Evolutionary conservation across 1,284 basidiomycete genomes (phyloP), one percentile per base, ranked within the genome.

Genomic region (Sutorius eximius): DNA sequence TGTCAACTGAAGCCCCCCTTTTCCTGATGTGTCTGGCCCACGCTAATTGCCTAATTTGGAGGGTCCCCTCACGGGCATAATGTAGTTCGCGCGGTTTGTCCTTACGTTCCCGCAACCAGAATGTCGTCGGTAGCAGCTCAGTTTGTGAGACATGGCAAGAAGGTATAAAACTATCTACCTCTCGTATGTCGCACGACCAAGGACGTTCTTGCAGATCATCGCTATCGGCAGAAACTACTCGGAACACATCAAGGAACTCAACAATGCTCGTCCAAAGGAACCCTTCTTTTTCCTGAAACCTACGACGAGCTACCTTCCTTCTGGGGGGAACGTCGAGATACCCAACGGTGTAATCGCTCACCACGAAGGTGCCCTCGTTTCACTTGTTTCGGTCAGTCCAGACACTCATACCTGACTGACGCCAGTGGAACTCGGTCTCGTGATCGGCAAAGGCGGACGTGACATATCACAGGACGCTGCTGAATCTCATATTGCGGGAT

Each of bases 211-310:
- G 15, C 56, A 93, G 88, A 94, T 95, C 64, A 86, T 96, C 37
- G 94, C 93, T 45, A 95, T 95, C 59, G 93, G 93, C 45, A 81
- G 91, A 57, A 91, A 91, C 73, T 92, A 90, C 67, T 81, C 78
- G 16, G 92, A 92, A 49, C 94, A 97, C 67, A 89, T 89, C 69
- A 94, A 93, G 73, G 95, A 98, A 72, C 83, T 98, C 47, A 89
- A 88, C 68, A 98, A 98, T 71, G 80, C 90, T 7, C 78, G 89
- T 4, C 95, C 96, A 2, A 93, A 88, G 67, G 95, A 98, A 70
- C 96, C 96, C 0, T 98, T 99, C 81, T 97, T 98, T 82, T 99
- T 98, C 80, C 77, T 98, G 40, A 99, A 99, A 75, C 96, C 96
- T 5, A 98, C 96, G 3, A 86, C 89, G 4, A 93, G 90, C 66